Conservation (phyloP, 495 filamentous ascomycete species). For the Arthonia radiata region DNA sequence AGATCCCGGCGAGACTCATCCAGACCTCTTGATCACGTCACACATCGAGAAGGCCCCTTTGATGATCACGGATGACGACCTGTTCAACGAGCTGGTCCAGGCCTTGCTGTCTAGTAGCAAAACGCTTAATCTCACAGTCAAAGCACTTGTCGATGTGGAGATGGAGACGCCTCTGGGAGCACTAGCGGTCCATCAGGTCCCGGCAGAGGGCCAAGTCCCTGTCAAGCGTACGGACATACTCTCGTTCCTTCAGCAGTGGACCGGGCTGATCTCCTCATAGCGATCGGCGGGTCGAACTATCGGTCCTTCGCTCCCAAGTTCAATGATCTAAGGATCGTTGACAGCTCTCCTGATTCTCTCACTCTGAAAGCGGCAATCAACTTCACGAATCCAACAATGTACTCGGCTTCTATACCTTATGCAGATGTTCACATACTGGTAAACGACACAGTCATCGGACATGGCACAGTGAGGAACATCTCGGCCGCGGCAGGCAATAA, state of each 20-base stretch:
- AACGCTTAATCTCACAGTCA: slow-evolving; percentile 36
- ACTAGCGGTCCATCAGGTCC: slow-evolving; percentile 55
- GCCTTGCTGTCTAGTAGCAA: slow-evolving; percentile 46
- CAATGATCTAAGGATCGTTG: slow-evolving; percentile 35
- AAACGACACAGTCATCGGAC: slow-evolving; percentile 51
- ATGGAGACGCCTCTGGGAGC: slow-evolving; percentile 56
- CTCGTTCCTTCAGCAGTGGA: too few species aligned
- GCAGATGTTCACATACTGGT: slow-evolving; percentile 46
- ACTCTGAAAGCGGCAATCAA: slow-evolving; percentile 44
- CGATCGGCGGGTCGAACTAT: slow-evolving; percentile 6
- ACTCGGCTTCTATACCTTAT: slow-evolving; percentile 57
- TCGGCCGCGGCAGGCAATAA: slow-evolving; percentile 44
- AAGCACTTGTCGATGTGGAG: slow-evolving; percentile 63
- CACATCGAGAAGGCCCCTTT: slow-evolving; percentile 53
- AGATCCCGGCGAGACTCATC: slow-evolving; percentile 22
- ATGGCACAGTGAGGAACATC: slow-evolving; percentile 36
- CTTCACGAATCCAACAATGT: slow-evolving; percentile 71
- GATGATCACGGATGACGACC: slow-evolving; percentile 46
- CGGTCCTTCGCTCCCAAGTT: slow-evolving; percentile 32
- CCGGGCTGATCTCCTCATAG: too few species aligned
- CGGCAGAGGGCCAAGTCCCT: slow-evolving; percentile 59
- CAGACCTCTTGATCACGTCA: slow-evolving; percentile 44
- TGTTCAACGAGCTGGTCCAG: slow-evolving; percentile 52
- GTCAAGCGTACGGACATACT: slow-evolving; percentile 48
- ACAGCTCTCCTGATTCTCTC: slow-evolving; percentile 43